Evolutionary conservation across 139 green algal species (phyloP).

Genomic region (Spirogloea muscicola): DNA sequence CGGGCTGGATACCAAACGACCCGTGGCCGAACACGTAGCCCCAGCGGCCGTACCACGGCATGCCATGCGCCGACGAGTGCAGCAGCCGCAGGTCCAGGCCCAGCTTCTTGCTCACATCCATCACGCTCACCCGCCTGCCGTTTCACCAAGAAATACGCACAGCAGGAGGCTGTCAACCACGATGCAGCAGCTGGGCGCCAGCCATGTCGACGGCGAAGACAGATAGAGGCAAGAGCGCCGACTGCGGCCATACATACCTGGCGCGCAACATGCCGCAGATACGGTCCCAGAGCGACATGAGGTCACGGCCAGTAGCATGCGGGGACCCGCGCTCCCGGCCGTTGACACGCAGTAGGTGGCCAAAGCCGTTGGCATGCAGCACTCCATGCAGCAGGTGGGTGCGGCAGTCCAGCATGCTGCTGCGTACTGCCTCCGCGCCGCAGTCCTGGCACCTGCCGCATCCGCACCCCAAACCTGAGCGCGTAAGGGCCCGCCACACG

Average conservation of each 20-base stretch:
- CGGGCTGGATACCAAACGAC: conserved; percentile 68
- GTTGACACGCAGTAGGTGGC: conserved; percentile 83
- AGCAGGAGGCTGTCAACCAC: too few species aligned
- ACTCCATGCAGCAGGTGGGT: conserved; percentile 83
- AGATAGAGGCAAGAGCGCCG: too few species aligned
- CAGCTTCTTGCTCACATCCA: conserved; percentile 83
- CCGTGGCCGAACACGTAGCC: conserved; percentile 86
- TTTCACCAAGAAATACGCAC: too few species aligned
- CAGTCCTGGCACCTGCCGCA: too few species aligned
- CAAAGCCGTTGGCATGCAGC: conserved; percentile 88
- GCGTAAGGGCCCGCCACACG: too few species aligned
- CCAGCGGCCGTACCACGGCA: conserved; percentile 89
- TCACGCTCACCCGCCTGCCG: background rate
- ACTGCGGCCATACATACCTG: conserved; percentile 5
- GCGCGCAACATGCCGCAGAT: conserved; percentile 75
- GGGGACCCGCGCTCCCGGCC: conserved; percentile 62
- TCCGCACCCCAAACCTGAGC: too few species aligned
- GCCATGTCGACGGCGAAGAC: too few species aligned
- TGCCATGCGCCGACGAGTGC: conserved; percentile 61
- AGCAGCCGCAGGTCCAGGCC: conserved; percentile 74
- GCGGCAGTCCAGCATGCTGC: background rate
- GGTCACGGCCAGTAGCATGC: conserved; percentile 57
- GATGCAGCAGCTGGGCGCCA: too few species aligned
- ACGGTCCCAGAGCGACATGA: conserved; percentile 86
- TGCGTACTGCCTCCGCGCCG: background rate